Base-by-base conservation (phyloP, 176 grass and related monocot genomes). In the Chrysopogon serrulatus region DNA sequence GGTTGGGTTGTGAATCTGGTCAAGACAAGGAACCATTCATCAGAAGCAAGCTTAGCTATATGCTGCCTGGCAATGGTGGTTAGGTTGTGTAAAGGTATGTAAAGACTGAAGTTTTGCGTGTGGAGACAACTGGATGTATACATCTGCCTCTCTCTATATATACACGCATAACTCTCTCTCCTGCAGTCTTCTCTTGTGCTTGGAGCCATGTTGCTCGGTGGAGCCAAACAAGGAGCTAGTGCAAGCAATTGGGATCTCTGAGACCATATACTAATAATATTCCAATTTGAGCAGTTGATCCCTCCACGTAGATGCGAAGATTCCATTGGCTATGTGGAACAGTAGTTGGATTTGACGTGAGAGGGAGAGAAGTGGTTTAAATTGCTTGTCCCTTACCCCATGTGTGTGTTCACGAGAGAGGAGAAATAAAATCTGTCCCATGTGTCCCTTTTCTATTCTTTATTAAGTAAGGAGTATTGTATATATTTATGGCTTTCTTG, bases 221-320 rank as follows among this genome's bases (percentile, higher is more conserved):
- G 68, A 80, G 87, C 60, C 10, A 76, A 63, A 81, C 54, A 77
- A 85, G 77, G 79, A 76, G 36, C 36, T 39, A 39, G 51, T 61
- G 70, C 82, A 85, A 70, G 77, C 51, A 85, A 70, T 41, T 43
- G 51, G 78, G 64, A 82, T 82, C 64, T 9, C 12, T 53, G 42
- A 54, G 64, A 44, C 23, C 32, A 36, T 65, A 70, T 77, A 71
- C 54, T 86, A 73, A 86, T 83, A 86, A 91, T 94, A 92, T 92
- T 92, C 87, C 71, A 24, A 28, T 75, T 87, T 32, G 87, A 89
- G 82, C 15, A 48, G 82, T 91, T 57, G 92, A 89, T 94, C 21
- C 89, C 75, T 84, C 62, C 84, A 87, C 73, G 18, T 47, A 86
- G 83, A 94, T 87, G 79, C 65, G 19, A 80, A 89, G 89, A 91